Percentiles rank a stretch among this genome's conserved stretches.
These are phyloP conservation scores for Entophlyctis helioformis DNA, from an alignment of 192 early-diverging fungal genomes.

Conservation along the genomic window DNA sequence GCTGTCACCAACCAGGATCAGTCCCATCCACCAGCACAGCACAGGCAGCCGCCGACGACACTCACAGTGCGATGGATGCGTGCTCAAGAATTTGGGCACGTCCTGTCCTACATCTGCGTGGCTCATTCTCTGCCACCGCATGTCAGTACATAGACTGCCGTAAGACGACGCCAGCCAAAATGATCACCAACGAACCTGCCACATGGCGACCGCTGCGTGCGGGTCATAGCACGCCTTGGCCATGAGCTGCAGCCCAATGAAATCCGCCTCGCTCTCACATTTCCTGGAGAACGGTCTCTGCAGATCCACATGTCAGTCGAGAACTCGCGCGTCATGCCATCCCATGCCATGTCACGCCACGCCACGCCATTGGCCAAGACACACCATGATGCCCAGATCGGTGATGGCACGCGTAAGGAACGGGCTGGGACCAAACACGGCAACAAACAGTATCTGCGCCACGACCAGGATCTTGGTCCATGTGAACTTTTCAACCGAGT, in stretches of 20 bases:
- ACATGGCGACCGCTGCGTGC: slow-evolving; percentile 59
- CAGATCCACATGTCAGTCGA: background rate
- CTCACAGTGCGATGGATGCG: slow-evolving; percentile 69
- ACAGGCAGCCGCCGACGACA: background rate
- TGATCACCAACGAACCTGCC: slow-evolving; percentile 35
- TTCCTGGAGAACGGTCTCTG: slow-evolving; percentile 72
- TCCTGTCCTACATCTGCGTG: slow-evolving; percentile 13
- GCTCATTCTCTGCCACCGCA: slow-evolving; percentile 63
- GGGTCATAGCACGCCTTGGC: slow-evolving; percentile 90
- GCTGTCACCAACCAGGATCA: background rate
- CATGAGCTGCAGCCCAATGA: slow-evolving; percentile 77
- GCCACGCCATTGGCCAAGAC: too few species aligned
- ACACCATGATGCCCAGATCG: slow-evolving; percentile 58
- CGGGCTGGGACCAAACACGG: slow-evolving; percentile 53
- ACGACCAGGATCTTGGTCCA: slow-evolving; percentile 50
- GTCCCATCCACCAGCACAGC: too few species aligned
- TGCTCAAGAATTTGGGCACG: slow-evolving; percentile 61
- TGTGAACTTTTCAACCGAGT: slow-evolving; percentile 82
- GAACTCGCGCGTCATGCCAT: background rate
- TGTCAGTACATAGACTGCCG: background rate
- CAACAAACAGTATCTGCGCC: slow-evolving; percentile 41
- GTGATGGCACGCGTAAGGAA: slow-evolving; percentile 47
- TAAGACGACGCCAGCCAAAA: background rate
- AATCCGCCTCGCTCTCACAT: slow-evolving; percentile 88
- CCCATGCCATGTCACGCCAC: background rate